A percentile compares a stretch with the other conserved stretches of the same genome.
Conservation (phyloP, 306 rosid species). For the Trichosanthes cucumerina region DNA sequence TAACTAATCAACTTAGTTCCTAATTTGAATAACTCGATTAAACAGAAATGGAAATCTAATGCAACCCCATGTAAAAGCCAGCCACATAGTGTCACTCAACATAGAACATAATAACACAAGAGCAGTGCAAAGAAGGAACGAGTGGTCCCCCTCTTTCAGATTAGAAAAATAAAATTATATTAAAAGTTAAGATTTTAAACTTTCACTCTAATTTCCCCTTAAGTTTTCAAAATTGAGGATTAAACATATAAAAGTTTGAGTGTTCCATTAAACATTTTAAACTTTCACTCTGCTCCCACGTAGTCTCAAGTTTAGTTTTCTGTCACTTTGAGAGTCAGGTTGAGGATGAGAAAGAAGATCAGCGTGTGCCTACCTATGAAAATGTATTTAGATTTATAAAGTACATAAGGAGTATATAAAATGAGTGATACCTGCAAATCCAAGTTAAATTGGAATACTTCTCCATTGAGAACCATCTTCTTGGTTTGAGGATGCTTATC, state of each 20-base stretch:
- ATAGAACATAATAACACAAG: not conserved
- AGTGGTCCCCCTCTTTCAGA: not conserved
- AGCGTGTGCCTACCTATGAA: not conserved
- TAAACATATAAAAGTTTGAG: not conserved
- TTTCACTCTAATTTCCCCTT: not conserved
- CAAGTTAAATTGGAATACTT: slow-evolving; percentile 58
- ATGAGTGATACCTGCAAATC: slow-evolving; percentile 8
- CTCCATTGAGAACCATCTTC: slow-evolving; percentile 81
- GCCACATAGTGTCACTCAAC: not conserved
- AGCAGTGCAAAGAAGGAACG: not conserved
- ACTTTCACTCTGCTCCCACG: not conserved
- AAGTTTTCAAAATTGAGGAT: not conserved
- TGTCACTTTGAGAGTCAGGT: not conserved
- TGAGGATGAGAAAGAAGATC: not conserved
- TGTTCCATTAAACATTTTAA: too few species aligned
- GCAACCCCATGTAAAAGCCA: not conserved
- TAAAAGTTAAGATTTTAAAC: not conserved
- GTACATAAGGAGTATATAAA: not conserved
- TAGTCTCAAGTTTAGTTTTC: not conserved
- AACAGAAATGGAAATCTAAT: not conserved
- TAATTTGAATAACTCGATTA: not conserved
- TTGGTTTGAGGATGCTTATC: slow-evolving; percentile 79
- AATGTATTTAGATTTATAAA: slow-evolving; percentile 5
- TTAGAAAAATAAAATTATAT: not conserved
- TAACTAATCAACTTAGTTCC: not conserved